phyloP scores from a whole-genome alignment of 495 filamentous ascomycete genomes.

The Talaromyces liani region DNA sequence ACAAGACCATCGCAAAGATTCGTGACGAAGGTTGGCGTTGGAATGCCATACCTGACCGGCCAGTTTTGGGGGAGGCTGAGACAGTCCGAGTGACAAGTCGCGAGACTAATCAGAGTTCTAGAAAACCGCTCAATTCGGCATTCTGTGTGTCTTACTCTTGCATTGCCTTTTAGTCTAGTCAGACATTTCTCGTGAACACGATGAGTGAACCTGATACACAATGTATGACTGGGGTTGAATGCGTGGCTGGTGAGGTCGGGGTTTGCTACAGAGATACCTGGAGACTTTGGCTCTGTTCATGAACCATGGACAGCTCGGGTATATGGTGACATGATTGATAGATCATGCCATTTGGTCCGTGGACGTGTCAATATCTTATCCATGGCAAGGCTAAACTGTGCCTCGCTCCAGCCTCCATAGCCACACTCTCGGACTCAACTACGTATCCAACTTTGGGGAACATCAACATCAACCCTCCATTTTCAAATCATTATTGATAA shows the following conservation, averaged over 20 bases:
- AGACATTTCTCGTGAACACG: background rate
- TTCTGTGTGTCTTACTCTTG: background rate
- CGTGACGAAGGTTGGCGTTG: background rate
- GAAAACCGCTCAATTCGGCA: background rate
- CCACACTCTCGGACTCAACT: background rate
- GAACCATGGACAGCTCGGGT: too few species aligned
- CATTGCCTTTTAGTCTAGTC: background rate
- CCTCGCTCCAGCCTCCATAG: background rate
- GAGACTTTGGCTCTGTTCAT: too few species aligned
- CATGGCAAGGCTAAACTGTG: background rate
- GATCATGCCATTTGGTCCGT: too few species aligned
- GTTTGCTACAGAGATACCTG: background rate
- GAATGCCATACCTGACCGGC: background rate
- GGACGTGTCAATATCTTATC: background rate
- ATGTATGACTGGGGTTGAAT: background rate
- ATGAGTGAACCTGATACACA: too few species aligned
- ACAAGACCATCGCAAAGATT: background rate
- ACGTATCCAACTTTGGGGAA: background rate
- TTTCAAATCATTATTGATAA: too few species aligned
- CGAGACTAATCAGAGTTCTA: background rate
- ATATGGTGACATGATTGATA: too few species aligned
- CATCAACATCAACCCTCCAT: background rate
- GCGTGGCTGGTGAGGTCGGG: background rate
- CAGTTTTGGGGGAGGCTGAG: conserved; percentile 2
- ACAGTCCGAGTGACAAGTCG: background rate